These are phyloP conservation scores for Alternaria triticina DNA, from an alignment of 2,329 filamentous ascomycete genomes.

Conservation along the genomic window DNA sequence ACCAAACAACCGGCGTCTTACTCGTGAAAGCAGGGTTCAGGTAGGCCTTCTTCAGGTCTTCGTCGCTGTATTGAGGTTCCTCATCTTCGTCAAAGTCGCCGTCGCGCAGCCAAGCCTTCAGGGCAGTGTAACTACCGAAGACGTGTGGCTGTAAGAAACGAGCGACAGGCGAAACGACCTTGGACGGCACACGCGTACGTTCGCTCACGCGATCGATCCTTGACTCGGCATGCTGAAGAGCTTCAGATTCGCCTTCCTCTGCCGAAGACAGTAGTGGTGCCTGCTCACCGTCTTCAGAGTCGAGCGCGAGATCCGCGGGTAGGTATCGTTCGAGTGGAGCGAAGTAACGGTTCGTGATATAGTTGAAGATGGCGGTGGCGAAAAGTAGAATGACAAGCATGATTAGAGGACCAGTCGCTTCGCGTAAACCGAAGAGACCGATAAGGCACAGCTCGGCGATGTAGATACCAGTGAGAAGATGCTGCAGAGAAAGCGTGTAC, in stretches of 20 bases:
- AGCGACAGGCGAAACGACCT: slow-evolving; percentile 38
- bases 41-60: slow-evolving; percentile 44
- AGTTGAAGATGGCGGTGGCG: slow-evolving; percentile 41
- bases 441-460: slow-evolving; percentile 82
- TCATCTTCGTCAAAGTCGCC: slow-evolving; percentile 41
- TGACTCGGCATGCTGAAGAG: slow-evolving; percentile 22
- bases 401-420: slow-evolving; percentile 42
- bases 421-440: slow-evolving; percentile 70
- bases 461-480: slow-evolving; percentile 84
- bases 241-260: slow-evolving; percentile 39
- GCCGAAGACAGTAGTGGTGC: slow-evolving; percentile 39
- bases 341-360: slow-evolving; percentile 43
- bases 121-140: slow-evolving; percentile 42
- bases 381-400: slow-evolving; percentile 42
- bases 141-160: slow-evolving; percentile 46
- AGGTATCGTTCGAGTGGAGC: slow-evolving; percentile 44
- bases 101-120: slow-evolving; percentile 43
- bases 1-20: slow-evolving; percentile 42
- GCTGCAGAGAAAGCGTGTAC: slow-evolving; percentile 86
- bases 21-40: slow-evolving; percentile 44
- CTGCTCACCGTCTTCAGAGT: slow-evolving; percentile 34
- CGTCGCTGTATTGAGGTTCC: slow-evolving; percentile 41
- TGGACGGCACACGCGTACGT: slow-evolving; percentile 29
- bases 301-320: slow-evolving; percentile 39
- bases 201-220: slow-evolving; percentile 36